Percentiles rank a stretch among this genome's conserved stretches.
phyloP scores from a whole-genome alignment of 192 early-diverging fungal species.

The Backusella sp. region DNA sequence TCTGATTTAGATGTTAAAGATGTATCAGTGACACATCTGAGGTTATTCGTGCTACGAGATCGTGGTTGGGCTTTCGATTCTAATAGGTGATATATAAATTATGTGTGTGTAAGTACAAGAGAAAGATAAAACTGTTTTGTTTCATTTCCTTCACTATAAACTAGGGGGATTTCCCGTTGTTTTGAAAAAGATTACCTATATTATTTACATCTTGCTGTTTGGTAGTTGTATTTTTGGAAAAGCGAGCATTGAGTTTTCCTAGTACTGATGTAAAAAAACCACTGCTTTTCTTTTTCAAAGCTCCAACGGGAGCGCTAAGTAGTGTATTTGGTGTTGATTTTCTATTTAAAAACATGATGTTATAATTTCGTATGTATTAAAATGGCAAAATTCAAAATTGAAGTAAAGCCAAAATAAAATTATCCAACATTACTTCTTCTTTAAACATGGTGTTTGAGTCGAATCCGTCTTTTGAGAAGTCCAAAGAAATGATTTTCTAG shows the following conservation, averaged over 20 bases:
- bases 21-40: not conserved
- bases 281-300: conserved; percentile 1
- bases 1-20: not conserved
- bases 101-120: not conserved
- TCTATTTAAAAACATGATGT: not conserved
- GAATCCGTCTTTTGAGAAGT: not conserved
- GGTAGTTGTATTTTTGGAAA: not conserved
- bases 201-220: not conserved
- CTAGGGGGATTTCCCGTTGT: not conserved
- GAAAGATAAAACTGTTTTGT: not conserved
- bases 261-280: not conserved
- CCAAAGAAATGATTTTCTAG: conserved; percentile 5
- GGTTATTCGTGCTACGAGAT: not conserved
- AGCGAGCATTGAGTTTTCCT: not conserved
- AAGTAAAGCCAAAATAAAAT: not conserved
- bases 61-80: not conserved
- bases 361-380: not conserved
- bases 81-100: not conserved
- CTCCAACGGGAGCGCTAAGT: not conserved
- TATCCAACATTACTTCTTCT: not conserved
- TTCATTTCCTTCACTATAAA: not conserved
- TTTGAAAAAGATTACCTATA: not conserved
- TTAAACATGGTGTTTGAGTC: not conserved
- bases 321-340: not conserved
- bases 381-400: not conserved